Evolutionary conservation across 169 alveolate genomes (phyloP).

Genomic region (Cryptosporidium xiaoi): DNA sequence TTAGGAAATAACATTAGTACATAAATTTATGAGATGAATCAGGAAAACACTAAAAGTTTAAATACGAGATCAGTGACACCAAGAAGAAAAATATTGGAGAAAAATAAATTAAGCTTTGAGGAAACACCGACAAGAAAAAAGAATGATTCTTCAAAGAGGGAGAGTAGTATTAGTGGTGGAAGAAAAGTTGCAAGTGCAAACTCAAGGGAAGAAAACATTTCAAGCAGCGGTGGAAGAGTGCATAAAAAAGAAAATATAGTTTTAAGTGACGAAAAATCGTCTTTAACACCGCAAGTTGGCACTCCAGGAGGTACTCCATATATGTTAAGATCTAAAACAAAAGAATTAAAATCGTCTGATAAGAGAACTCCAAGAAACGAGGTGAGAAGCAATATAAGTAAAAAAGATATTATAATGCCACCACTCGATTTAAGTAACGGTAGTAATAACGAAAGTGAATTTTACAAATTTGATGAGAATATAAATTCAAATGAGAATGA

Average conservation of each 20-base stretch:
- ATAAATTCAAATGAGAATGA: not conserved
- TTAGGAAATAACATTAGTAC: no score
- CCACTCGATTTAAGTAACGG: slow-evolving; percentile 39
- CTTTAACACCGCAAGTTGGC: slow-evolving; percentile 42
- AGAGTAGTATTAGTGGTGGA: slow-evolving; percentile 9
- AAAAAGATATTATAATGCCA: slow-evolving; percentile 41
- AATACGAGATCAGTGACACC: slow-evolving; percentile 16
- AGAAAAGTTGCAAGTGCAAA: not conserved
- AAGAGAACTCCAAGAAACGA: not conserved
- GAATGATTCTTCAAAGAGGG: slow-evolving; percentile 1
- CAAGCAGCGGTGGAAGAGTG: not conserved
- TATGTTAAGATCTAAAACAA: slow-evolving; percentile 48
- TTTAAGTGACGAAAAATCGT: not conserved
- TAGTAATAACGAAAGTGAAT: slow-evolving; percentile 20
- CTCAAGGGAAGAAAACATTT: not conserved
- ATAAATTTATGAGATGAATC: slow-evolving; percentile 30
- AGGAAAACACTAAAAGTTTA: slow-evolving; percentile 37
- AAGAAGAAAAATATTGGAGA: not conserved
- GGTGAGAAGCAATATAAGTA: not conserved
- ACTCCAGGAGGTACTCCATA: slow-evolving; percentile 74
- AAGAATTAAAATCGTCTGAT: slow-evolving; percentile 3
- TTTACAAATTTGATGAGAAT: not conserved
- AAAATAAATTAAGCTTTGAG: not conserved
- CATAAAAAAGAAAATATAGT: not conserved
- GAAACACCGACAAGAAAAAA: slow-evolving; percentile 29